A percentile compares a stretch with the other conserved stretches of the same genome.
These are phyloP conservation scores for Acanthamoeba healyi DNA, from an alignment of 208 protist species.

Conservation along the genomic window DNA sequence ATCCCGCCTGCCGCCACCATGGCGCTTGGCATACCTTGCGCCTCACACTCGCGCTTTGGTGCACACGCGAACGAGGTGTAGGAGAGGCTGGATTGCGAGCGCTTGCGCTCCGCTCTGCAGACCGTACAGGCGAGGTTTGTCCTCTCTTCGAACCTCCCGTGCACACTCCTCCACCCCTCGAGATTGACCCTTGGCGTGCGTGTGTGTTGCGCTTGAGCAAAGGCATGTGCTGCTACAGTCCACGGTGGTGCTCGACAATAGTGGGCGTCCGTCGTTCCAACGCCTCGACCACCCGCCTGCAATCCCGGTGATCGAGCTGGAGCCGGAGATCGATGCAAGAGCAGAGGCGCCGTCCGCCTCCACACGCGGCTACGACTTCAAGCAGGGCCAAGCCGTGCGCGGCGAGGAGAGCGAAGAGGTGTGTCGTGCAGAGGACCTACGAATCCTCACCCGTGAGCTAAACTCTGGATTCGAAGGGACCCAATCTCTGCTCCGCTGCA, in stretches of 20 bases:
- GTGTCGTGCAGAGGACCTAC: not conserved
- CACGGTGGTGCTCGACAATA: not conserved
- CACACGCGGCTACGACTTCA: no score
- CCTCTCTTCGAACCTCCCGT: not conserved
- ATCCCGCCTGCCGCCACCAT: no score
- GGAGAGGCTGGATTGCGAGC: not conserved
- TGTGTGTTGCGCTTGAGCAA: not conserved
- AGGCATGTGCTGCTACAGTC: constrained; percentile 9
- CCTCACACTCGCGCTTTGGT: not conserved
- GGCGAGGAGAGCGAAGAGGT: not conserved
- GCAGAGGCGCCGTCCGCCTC: not conserved
- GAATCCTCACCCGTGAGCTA: not conserved
- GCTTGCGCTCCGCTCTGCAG: not conserved
- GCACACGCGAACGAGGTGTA: not conserved
- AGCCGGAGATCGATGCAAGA: not conserved
- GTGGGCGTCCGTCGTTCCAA: not conserved
- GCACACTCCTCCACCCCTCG: no score
- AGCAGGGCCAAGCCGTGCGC: no score
- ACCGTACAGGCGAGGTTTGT: not conserved
- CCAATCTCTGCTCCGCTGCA: not conserved
- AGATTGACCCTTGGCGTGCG: no score
- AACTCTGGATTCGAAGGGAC: not conserved
- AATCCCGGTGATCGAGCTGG: not conserved
- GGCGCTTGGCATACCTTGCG: no score
- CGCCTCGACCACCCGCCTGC: not conserved